Conservation (phyloP, 2,329 filamentous ascomycete genomes). For the Arthrocladium fulminans region DNA sequence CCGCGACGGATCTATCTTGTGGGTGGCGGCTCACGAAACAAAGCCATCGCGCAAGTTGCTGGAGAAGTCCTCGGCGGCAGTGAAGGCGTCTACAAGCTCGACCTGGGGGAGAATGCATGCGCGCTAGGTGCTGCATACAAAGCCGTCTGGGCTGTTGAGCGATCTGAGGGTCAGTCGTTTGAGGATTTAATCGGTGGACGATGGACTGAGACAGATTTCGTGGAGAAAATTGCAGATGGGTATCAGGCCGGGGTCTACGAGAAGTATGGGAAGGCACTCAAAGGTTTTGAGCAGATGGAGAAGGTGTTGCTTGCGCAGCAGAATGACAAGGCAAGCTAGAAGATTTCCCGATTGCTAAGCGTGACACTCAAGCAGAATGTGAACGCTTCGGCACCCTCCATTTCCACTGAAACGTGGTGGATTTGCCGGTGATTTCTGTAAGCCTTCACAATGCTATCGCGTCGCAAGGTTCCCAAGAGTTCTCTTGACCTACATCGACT, state of each 20-base stretch:
- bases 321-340: too few species aligned
- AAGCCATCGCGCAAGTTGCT: conserved; percentile 73
- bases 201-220: conserved; percentile 78
- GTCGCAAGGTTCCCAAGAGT: too few species aligned
- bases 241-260: conserved; percentile 68
- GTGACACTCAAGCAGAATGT: too few species aligned
- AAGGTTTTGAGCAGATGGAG: conserved; percentile 72
- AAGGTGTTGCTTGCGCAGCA: conserved; percentile 37
- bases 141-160: conserved; percentile 71
- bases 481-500: too few species aligned
- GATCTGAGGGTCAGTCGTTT: conserved; percentile 70
- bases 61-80: conserved; percentile 80
- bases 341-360: too few species aligned
- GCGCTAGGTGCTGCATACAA: conserved; percentile 92
- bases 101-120: conserved; percentile 92
- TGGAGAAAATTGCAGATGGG: conserved; percentile 73
- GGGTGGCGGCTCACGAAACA: conserved; percentile 82
- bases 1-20: conserved; percentile 88
- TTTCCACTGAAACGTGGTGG: too few species aligned
- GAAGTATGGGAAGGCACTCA: conserved; percentile 65
- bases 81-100: conserved; percentile 86
- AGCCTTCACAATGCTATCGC: too few species aligned
- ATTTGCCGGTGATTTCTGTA: too few species aligned
- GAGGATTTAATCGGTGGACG: conserved; percentile 75
- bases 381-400: too few species aligned